Evolutionary conservation across 495 filamentous ascomycete species (phyloP).

Genomic region (Talaromyces liani): DNA sequence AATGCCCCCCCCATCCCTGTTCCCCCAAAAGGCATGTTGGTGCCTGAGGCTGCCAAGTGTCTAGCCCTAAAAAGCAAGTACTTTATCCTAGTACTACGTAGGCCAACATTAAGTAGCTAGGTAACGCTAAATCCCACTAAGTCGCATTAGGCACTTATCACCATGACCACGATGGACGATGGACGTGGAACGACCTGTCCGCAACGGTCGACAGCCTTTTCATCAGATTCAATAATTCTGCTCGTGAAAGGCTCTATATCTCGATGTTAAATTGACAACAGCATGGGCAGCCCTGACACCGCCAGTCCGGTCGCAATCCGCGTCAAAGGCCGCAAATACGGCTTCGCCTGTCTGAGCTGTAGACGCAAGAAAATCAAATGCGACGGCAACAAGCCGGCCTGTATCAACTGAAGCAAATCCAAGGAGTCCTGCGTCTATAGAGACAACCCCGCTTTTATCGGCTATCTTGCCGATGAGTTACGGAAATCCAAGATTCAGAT

Average conservation of each 20-base stretch:
- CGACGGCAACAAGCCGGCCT: conserved; percentile 14
- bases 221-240: too few relatives aligned
- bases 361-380: conserved; percentile 13
- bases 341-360: conserved; percentile 13
- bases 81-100: neutral
- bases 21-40: neutral
- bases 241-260: neutral
- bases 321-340: conserved; percentile 7
- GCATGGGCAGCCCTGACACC: neutral
- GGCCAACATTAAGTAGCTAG: neutral
- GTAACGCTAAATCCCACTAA: neutral
- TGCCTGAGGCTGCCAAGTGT: neutral
- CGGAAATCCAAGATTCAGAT: conserved; percentile 9
- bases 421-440: conserved; percentile 13
- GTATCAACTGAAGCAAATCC: conserved; percentile 12
- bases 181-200: neutral
- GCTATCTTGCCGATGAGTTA: conserved; percentile 5
- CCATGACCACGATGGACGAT: too few relatives aligned
- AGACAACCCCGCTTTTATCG: conserved; percentile 10
- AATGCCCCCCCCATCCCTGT: neutral
- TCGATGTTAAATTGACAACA: neutral
- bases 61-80: neutral
- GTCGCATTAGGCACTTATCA: neutral
- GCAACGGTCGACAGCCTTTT: neutral
- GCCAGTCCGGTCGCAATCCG: neutral